Percentiles rank a stretch among this genome's conserved stretches.
Evolutionary conservation across 768 basidiomycete species (phyloP).

Genomic region (Candolleomyces eurysporus): DNA sequence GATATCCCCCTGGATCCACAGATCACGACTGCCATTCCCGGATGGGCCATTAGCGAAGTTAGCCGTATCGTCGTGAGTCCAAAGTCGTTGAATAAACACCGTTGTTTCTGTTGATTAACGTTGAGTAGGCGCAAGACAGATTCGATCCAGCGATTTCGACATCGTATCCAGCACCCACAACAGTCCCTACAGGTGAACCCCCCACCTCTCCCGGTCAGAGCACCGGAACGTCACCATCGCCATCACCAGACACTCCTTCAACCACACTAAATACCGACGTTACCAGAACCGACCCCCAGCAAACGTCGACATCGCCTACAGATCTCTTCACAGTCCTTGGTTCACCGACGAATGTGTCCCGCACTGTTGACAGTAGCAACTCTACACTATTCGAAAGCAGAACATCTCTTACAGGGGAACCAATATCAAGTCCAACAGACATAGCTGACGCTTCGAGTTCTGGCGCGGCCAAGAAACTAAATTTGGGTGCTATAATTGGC

Average conservation of each 20-base stretch:
- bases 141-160: not conserved
- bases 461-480: constrained; percentile 5
- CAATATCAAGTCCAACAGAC: not conserved
- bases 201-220: not conserved
- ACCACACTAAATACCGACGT: not conserved
- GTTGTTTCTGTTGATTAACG: not conserved
- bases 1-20: not conserved
- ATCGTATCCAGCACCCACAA: not conserved
- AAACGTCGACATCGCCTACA: no score
- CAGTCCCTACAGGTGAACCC: not conserved
- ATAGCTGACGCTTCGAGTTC: not conserved
- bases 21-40: not conserved
- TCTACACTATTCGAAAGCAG: no score
- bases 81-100: not conserved
- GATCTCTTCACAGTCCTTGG: no score
- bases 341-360: no score
- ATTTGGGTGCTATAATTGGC: constrained; percentile 46
- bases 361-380: no score
- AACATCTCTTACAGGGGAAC: no score
- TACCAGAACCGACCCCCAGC: not conserved
- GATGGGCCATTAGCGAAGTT: not conserved
- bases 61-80: not conserved
- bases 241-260: not conserved
- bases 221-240: not conserved
- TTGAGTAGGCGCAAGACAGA: constrained; percentile 9